A percentile compares a stretch with the other conserved stretches of the same genome.
Evolutionary conservation across 352 stramenopile species (phyloP).

Genomic region (Pythium apleroticum): DNA sequence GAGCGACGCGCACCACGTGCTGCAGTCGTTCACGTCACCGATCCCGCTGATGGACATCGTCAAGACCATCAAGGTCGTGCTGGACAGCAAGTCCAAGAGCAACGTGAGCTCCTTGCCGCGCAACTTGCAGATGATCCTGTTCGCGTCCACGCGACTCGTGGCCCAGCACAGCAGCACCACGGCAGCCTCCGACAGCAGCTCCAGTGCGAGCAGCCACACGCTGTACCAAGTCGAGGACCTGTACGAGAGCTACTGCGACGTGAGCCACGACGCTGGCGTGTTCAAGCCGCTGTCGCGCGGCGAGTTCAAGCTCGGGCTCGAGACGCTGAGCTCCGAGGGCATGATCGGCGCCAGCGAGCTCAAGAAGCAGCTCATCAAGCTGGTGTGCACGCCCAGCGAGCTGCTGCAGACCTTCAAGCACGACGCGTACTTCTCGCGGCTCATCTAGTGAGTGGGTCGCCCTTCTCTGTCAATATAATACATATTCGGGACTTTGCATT

Average conservation of each 20-base stretch:
- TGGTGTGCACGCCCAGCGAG: constrained; percentile 67
- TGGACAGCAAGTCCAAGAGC: constrained; percentile 64
- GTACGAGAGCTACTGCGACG: constrained; percentile 70
- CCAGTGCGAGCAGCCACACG: constrained; percentile 12
- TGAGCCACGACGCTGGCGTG: constrained; percentile 62
- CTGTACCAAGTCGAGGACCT: constrained; percentile 61
- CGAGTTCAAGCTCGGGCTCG: constrained; percentile 68
- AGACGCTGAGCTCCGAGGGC: constrained; percentile 68
- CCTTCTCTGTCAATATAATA: background rate
- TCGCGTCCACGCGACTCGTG: constrained; percentile 55
- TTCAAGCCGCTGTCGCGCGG: constrained; percentile 57
- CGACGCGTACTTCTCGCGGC: constrained; percentile 71
- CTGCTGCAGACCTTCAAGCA: constrained; percentile 69
- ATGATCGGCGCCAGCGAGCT: constrained; percentile 55
- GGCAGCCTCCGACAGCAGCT: background rate
- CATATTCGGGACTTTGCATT: background rate
- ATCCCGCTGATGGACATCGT: constrained; percentile 75
- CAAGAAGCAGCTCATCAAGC: constrained; percentile 76
- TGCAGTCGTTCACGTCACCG: constrained; percentile 20
- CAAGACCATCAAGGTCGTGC: constrained; percentile 61
- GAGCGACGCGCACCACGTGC: constrained; percentile 9
- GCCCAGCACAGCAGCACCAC: constrained; percentile 15
- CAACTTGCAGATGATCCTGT: constrained; percentile 83
- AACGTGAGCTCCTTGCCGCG: constrained; percentile 65
- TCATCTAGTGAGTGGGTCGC: constrained; percentile 43